Conservation (phyloP, 2,329 filamentous ascomycete species). For the Alternaria dauci region DNA sequence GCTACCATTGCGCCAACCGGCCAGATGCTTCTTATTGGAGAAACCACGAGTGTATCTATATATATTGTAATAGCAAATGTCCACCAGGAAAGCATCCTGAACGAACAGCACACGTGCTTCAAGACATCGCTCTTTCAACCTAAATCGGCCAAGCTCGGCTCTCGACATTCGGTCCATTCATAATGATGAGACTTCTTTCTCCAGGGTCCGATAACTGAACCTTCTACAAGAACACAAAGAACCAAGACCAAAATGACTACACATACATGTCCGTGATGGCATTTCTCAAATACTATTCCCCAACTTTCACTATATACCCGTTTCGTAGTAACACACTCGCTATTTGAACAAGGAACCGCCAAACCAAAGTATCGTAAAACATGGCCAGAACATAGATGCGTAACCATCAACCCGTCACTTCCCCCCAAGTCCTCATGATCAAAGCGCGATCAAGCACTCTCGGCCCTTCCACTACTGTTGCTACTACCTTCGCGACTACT, state of each 20-base stretch:
- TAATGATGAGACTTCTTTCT: too few species aligned
- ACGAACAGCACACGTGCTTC: too few species aligned
- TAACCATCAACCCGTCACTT: not conserved
- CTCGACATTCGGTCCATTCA: not conserved
- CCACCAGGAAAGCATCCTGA: not conserved
- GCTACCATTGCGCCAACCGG: conserved; percentile 52
- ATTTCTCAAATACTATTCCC: not conserved
- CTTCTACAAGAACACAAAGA: not conserved
- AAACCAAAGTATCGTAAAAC: conserved; percentile 1
- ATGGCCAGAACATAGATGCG: conserved; percentile 9
- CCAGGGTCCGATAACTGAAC: not conserved
- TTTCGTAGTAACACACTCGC: not conserved
- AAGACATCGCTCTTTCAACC: not conserved
- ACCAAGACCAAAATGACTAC: not conserved
- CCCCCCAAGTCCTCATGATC: not conserved
- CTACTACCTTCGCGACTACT: conserved; percentile 18
- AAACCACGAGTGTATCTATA: too few species aligned
- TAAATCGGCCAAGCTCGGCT: not conserved
- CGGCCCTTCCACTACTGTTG: conserved; percentile 19
- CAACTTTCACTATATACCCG: not conserved
- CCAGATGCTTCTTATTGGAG: conserved; percentile 18
- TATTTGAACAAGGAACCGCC: not conserved
- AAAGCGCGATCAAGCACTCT: conserved; percentile 30
- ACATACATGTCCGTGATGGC: not conserved
- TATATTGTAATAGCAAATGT: rapidly evolving